Conservation (phyloP, 208 protist species). For the Acanthamoeba triangularis region DNA sequence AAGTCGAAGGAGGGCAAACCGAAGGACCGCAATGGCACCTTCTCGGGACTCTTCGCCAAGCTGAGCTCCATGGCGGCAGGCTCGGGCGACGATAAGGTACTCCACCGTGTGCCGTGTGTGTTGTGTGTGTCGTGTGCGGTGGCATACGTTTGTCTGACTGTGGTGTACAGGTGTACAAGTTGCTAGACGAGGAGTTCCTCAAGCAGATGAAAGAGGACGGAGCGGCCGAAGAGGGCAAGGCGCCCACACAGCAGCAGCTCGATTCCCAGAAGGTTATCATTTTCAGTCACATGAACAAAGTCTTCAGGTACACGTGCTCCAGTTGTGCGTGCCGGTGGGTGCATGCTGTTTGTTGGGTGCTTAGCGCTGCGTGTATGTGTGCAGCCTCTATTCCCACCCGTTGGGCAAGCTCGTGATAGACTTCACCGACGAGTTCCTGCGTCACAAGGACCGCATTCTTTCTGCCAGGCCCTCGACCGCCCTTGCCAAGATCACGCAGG, state of each 20-base stretch:
- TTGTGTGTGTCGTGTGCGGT: not conserved
- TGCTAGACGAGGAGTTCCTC: constrained; percentile 17
- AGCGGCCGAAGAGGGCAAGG: not conserved
- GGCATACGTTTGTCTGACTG: not conserved
- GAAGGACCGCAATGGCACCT: not conserved
- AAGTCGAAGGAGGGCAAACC: not conserved
- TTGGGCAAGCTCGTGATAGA: constrained; percentile 31
- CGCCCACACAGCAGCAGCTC: constrained; percentile 35
- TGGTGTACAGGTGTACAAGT: not conserved
- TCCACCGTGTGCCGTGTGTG: not conserved
- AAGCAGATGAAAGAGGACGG: not conserved
- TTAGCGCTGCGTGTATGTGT: too few species aligned
- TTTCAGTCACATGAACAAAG: constrained; percentile 54
- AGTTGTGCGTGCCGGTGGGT: not conserved
- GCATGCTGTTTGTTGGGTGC: too few species aligned
- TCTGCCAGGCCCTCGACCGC: constrained; percentile 15
- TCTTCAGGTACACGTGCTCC: not conserved
- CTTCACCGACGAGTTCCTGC: constrained; percentile 32
- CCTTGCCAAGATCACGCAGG: not conserved
- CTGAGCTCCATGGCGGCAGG: constrained; percentile 22
- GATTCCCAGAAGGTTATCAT: constrained; percentile 12
- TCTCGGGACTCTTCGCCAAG: constrained; percentile 47
- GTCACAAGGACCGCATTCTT: constrained; percentile 32
- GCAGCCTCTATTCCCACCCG: constrained; percentile 12
- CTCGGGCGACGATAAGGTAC: constrained; percentile 38